These are phyloP conservation scores for Solanum pennellii DNA, from an alignment of 257 asterid genomes.

Conservation along the genomic window DNA sequence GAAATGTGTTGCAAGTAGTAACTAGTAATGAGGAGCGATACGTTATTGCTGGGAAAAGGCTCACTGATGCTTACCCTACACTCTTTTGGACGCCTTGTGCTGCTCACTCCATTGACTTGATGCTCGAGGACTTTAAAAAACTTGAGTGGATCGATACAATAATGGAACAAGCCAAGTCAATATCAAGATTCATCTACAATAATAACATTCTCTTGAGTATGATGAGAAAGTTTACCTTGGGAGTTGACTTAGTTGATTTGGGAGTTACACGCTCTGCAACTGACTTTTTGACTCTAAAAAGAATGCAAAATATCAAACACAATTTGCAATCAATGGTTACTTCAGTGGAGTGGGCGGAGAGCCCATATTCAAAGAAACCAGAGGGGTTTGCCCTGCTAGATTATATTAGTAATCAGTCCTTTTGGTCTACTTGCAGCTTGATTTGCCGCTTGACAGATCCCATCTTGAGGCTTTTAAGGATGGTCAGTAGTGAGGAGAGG, in stretches of 20 bases:
- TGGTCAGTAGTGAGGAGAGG: constrained; percentile 62
- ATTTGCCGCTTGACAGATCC: constrained; percentile 52
- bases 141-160: constrained; percentile 40
- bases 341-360: constrained; percentile 85
- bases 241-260: constrained; percentile 67
- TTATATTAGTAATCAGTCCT: constrained; percentile 39
- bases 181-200: constrained; percentile 66
- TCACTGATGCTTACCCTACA: constrained; percentile 57
- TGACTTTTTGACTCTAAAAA: constrained; percentile 58
- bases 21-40: constrained; percentile 66
- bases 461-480: constrained; percentile 56
- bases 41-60: constrained; percentile 56
- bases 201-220: constrained; percentile 44
- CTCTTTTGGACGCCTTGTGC: constrained; percentile 93
- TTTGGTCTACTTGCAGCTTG: constrained; percentile 60
- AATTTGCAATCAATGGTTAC: constrained; percentile 75
- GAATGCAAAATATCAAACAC: constrained; percentile 60
- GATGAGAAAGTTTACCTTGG: constrained; percentile 74
- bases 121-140: constrained; percentile 64
- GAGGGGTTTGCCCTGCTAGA: constrained; percentile 48
- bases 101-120: constrained; percentile 54
- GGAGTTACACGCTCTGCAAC: constrained; percentile 56
- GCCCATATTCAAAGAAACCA: constrained; percentile 58
- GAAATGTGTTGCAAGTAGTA: constrained; percentile 72
- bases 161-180: constrained; percentile 68